A percentile compares a stretch with the other conserved stretches of the same genome.
Conservation (phyloP, 1,284 basidiomycete species). For the Sanghuangporus weigelae region DNA sequence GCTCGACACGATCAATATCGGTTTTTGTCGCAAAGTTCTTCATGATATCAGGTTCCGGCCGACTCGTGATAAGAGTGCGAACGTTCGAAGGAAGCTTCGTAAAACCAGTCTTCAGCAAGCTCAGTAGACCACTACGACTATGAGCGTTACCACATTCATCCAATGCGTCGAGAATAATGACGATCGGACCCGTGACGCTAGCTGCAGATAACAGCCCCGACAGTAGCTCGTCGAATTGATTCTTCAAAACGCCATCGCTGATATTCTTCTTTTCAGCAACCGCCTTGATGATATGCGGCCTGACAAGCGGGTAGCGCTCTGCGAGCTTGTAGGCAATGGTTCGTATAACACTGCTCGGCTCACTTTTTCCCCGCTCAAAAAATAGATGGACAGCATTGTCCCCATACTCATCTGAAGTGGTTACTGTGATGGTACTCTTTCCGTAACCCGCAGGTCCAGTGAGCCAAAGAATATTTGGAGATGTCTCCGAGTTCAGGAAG, state of each 20-base stretch:
- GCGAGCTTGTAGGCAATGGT: constrained; percentile 1
- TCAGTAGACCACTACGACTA: neutral
- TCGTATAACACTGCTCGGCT: neutral
- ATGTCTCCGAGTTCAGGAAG: constrained; percentile 18
- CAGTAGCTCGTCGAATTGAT: neutral
- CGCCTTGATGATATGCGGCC: neutral
- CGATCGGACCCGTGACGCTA: neutral
- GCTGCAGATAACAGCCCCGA: too few relatives aligned
- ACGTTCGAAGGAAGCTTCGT: neutral
- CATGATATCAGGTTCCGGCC: neutral
- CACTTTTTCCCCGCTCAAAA: neutral
- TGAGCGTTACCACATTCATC: neutral
- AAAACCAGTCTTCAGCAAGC: neutral
- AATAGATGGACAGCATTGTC: neutral
- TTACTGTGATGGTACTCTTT: constrained; percentile 22
- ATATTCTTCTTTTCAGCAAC: neutral
- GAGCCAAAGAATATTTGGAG: constrained; percentile 13
- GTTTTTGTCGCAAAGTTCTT: neutral
- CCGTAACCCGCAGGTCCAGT: constrained; percentile 19
- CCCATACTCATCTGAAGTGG: neutral
- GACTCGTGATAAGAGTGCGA: neutral
- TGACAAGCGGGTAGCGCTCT: constrained; percentile 6
- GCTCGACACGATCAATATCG: too few relatives aligned
- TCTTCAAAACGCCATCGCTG: neutral
- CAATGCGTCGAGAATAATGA: neutral